Conservation (phyloP, 2,329 filamentous ascomycete species). For the Pyricularia sp. region DNA sequence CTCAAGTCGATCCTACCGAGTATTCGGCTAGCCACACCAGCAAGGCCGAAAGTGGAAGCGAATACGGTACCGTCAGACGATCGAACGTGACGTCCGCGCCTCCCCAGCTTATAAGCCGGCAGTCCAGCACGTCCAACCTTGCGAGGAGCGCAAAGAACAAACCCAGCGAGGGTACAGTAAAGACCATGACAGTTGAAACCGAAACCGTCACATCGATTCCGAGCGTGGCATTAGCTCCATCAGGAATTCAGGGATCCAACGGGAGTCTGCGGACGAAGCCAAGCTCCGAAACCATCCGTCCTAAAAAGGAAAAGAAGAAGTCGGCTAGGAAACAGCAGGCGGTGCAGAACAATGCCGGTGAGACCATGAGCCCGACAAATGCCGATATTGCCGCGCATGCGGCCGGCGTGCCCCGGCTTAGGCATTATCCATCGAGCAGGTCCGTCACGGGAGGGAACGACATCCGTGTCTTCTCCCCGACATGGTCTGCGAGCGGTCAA, state of each 20-base stretch:
- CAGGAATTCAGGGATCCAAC: constrained; percentile 53
- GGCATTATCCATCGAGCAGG: constrained; percentile 30
- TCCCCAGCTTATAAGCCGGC: constrained; percentile 48
- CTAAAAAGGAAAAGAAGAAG: constrained; percentile 88
- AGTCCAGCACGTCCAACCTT: constrained; percentile 53
- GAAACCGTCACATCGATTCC: constrained; percentile 90
- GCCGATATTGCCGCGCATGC: constrained; percentile 11
- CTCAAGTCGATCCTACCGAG: constrained; percentile 30
- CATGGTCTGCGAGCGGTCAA: constrained; percentile 21
- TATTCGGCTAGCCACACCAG: constrained; percentile 29
- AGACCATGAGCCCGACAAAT: constrained; percentile 27
- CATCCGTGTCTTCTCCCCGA: constrained; percentile 22
- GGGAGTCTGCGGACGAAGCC: constrained; percentile 77
- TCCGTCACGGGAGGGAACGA: constrained; percentile 22
- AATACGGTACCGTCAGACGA: constrained; percentile 48
- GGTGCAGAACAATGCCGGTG: constrained; percentile 65
- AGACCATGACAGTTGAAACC: constrained; percentile 95
- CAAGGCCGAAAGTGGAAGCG: constrained; percentile 54
- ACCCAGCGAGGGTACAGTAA: constrained; percentile 62
- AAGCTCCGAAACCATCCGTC: constrained; percentile 91
- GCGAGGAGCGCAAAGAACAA: constrained; percentile 51
- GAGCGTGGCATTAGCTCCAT: constrained; percentile 63
- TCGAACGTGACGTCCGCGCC: constrained; percentile 35
- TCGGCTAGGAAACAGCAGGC: constrained; percentile 62
- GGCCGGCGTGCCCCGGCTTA: constrained; percentile 16